Percentiles rank a stretch among this genome's conserved stretches.
Evolutionary conservation across 106 monocot species (phyloP).

Genomic region (Dendrobium huoshanense): DNA sequence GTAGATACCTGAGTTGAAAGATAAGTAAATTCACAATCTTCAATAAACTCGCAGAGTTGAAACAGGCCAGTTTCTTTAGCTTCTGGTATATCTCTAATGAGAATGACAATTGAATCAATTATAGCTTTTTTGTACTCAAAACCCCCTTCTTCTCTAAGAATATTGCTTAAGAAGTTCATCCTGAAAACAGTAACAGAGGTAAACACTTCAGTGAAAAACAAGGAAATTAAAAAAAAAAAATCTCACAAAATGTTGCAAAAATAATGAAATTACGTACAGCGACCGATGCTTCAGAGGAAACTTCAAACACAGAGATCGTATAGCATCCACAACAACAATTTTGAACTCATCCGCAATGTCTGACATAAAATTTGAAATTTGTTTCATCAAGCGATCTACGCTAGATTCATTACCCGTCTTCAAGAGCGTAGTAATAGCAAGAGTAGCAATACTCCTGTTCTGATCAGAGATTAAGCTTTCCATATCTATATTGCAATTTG

Average conservation of each 20-base stretch:
- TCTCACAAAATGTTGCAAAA: background rate
- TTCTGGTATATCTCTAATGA: constrained; percentile 97
- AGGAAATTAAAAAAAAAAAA: background rate
- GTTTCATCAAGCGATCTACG: constrained; percentile 97
- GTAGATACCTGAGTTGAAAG: constrained; percentile 87
- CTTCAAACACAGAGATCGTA: constrained; percentile 91
- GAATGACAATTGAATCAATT: constrained; percentile 95
- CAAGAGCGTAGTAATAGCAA: constrained; percentile 94
- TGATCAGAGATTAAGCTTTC: constrained; percentile 98
- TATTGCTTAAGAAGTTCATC: constrained; percentile 99
- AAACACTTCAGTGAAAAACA: background rate
- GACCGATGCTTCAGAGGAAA: constrained; percentile 97
- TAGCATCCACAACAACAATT: constrained; percentile 98
- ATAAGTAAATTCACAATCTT: constrained; percentile 99
- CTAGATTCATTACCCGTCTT: constrained; percentile 99
- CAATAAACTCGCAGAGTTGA: constrained; percentile 98
- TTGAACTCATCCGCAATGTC: constrained; percentile 99
- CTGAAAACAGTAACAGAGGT: constrained; percentile 27
- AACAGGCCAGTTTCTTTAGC: constrained; percentile 97
- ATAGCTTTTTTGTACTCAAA: constrained; percentile 99
- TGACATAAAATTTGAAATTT: constrained; percentile 98
- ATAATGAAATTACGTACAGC: constrained; percentile 43
- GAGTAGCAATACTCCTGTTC: constrained; percentile 99
- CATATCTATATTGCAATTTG: constrained; percentile 98
- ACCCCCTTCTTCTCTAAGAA: constrained; percentile 97